Base-by-base conservation (phyloP, 1,284 basidiomycete genomes). In the Boletellus sp. region DNA sequence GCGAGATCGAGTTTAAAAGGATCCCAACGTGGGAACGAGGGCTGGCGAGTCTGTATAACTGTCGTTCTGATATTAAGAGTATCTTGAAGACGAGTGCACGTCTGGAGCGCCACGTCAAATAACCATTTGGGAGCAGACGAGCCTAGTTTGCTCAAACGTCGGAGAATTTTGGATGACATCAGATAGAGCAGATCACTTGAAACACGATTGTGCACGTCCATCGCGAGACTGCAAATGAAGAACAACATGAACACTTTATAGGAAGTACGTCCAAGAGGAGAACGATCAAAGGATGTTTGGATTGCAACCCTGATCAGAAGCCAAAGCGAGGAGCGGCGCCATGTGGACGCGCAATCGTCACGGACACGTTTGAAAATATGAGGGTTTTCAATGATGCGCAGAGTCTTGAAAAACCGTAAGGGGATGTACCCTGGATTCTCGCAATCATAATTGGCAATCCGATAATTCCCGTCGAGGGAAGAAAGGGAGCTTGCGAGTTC, bases 121-220 rank as follows among this genome's bases (percentile, higher is more conserved):
- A 60, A 46, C 58, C 58, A 47, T 1, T 28, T 7, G 0, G 58
- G 45, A 6, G 30, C 50, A n/a, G n/a, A n/a, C n/a, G n/a, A n/a
- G n/a, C n/a, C n/a, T 10, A 77, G 57, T 55, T 79, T 76, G 41
- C 60, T 52, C 8, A 72, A 42, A 12, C 75, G 67, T 2, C 64
- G 60, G 30, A 61, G 59, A 5, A 71, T 53, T 55, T 76, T 75
- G 8, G 50, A 30, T 2, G 53, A 54, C 36, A 61, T 53, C 47
- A 21, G 50, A 13, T 57, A 43, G 10, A 76, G 59, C 1, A 71
- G 44, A 40, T 75, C 68, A 38, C 58, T 69, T 1, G 67, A 47
- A 12, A 71, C 49, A 11, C 44, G 38, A 63, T 28, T 13, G 58
- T 61, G 5, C 54, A 21, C 10, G 54, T 47, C 37, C 8, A n/a